Evolutionary conservation across 2,329 filamentous ascomycete species (phyloP), one percentile per base, ranked within the genome.

Genomic region (Colletotrichum sp.): DNA sequence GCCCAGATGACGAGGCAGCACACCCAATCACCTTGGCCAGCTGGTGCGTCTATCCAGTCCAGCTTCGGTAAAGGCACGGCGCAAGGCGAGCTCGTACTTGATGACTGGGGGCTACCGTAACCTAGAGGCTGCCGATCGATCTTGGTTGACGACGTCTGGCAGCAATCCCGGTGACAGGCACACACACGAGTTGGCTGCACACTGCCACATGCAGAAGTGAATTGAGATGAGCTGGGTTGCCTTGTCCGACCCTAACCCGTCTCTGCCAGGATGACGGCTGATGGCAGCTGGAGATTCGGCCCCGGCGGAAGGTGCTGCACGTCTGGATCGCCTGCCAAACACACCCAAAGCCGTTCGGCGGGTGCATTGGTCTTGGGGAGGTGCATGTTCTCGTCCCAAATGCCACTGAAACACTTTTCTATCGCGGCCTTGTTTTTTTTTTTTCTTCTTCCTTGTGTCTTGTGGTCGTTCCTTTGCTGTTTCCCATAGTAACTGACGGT

Each of bases 341-440:
- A 75, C 39, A 63, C n/a, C 55, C 63, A 49, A 61, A 25, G 27
- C 49, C 34, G 62, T 69, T 55, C 67, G 67, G 29, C 65, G 59
- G 22, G 34, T 63, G 49, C 69, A 25, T 59, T 59, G 44, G 70
- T 49, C 59, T 62, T 62, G 29, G 19, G n/a, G n/a, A 11, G 62
- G 62, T 72, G 72, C 69, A 30, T 52, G 34, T 65, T 29, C 39
- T 27, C 69, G 70, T 73, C 73, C 72, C 73, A 69, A 73, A 25
- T 32, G 52, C 59, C 44, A 59, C 70, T 69, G 70, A 76, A 76
- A 74, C 70, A 73, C 55, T 34, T 22, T 29, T 15, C 13, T 36
- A 32, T 66, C 34, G 63, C n/a, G 39, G 29, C 30, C 59, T 19
- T 64, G 44, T 44, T 65, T 32, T 44, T 44, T 65, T 32, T 44